Evolutionary conservation across 805 yeast genomes (phyloP), one percentile per base, ranked within the genome.

Genomic region (Wickerhamomyces silvicola): DNA sequence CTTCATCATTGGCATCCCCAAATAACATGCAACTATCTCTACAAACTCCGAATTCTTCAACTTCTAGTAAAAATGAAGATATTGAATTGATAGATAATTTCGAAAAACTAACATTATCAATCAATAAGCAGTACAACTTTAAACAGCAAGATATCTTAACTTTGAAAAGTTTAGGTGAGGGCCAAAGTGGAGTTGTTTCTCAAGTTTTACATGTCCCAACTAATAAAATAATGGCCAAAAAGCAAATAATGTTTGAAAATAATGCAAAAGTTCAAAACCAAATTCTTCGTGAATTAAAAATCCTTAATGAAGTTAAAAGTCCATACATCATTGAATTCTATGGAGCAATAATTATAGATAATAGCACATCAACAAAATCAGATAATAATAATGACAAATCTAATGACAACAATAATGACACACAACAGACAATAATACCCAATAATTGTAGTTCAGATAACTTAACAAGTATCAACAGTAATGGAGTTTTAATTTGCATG

Each of bases 181-280:
- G 99, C 10, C 88, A 85, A 53, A 86, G 95, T 10, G 99, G 99
- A 3, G 78, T 86, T 2, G 99, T 92, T 3, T 65, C 81, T 28
- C 86, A 88, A 51, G 94, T 87, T 10, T 60, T 86, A 32, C 97
- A 92, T 57, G 70, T 84, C 5, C 96, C 97, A 9, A 78, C 90
- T 8, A 85, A 87, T 40, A 79, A 78, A 37, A 72, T 81, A 19
- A 83, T 92, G 86, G 97, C 98, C 11, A 78, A 84, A 43, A 92
- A 92, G 52, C 76, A 77, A 27, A 85, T 92, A 20, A 87, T 81
- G 41, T 74, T 92, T 18, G 97, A 90, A 48, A 78, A 82, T 44
- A 84, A 85, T 50, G 76, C 75, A 38, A 72, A 75, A 11, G 78
- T 84, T 7, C 84, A 82, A 46, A 75, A 82, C 31, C 97, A 88